Base-by-base conservation (phyloP, 345 rosid genomes). In the Citrus glauca region DNA sequence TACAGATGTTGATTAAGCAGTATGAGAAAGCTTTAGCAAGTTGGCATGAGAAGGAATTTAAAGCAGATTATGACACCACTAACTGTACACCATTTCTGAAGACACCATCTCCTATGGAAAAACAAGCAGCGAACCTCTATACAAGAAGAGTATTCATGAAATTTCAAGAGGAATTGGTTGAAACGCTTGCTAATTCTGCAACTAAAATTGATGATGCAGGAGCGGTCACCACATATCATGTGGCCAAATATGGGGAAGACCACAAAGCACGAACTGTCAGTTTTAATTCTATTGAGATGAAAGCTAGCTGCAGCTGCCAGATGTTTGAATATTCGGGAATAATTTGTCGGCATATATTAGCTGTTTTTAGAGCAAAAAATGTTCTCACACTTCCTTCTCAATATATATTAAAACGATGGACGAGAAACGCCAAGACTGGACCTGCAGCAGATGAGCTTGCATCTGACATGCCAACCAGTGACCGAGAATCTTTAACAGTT, bases 241-340 rank as follows among this genome's bases (percentile, higher is more conserved):
- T 91, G 56, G 88, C 92, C 28, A 93, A 89, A 82, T 89, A 87
- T 72, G 93, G 98, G 79, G 88, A 86, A 82, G 91, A 84, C 64
- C 88, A 78, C 81, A 91, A 80, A 75, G 89, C 91, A 37, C 88
- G 84, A 71, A 81, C 87, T 74, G 97, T 93, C 69, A 80, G 76
- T 72, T 91, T 87, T 81, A 85, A 91, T 76, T 84, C 91, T 69
- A 72, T 84, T 57, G 94, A 87, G 87, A 84, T 85, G 86, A 93
- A 89, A 87, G 93, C 96, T 76, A 79, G 75, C 73, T 93, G 96
- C 85, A 93, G 92, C 86, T 93, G 97, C 89, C 89, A 81, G 55
- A 89, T 91, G 93, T 93, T 93, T 81, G 96, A 93, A 81, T 91
- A 86, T 80, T 84, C 89, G 11, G 98, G 98, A 80, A 84, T 93